phyloP scores from a whole-genome alignment of 495 filamentous ascomycete genomes.

The Penicillium alfredii region DNA sequence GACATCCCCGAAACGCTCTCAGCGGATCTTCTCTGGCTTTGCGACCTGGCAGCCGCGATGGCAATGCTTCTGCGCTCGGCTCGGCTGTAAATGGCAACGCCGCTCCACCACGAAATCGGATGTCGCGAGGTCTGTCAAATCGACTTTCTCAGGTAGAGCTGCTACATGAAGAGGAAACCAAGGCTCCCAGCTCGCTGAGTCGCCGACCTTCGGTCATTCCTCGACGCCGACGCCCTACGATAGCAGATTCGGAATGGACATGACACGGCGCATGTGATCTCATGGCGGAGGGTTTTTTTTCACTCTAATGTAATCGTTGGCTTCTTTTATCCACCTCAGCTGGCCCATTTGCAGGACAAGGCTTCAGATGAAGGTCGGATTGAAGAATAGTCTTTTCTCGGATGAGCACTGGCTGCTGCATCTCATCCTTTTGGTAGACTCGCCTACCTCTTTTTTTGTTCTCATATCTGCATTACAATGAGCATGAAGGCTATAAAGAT shows the following conservation, averaged over 20 bases:
- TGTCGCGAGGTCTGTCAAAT: conserved; percentile 40
- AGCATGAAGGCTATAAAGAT: too few species aligned
- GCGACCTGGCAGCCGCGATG: conserved; percentile 46
- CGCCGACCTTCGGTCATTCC: conserved; percentile 36
- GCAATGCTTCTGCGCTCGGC: conserved; percentile 27
- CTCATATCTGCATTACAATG: conserved; percentile 1
- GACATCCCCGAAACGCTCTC: conserved; percentile 37
- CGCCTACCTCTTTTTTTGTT: conserved; percentile 5
- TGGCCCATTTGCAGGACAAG: conserved; percentile 7
- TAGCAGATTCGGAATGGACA: conserved; percentile 36
- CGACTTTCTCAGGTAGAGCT: conserved; percentile 37
- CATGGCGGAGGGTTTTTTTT: conserved; percentile 2
- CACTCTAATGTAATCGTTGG: conserved; percentile 9
- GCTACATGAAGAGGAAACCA: conserved; percentile 32
- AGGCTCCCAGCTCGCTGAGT: conserved; percentile 29
- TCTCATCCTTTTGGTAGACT: too few species aligned
- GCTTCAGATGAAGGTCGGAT: conserved; percentile 3
- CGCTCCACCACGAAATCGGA: conserved; percentile 35
- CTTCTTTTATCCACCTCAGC: conserved; percentile 4
- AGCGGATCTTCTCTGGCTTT: conserved; percentile 36
- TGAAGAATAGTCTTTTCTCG: conserved; percentile 7
- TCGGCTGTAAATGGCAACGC: conserved; percentile 31
- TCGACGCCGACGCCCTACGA: conserved; percentile 34
- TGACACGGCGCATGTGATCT: conserved; percentile 4
- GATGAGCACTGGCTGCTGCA: conserved; percentile 23